Conservation (phyloP, 2,329 filamentous ascomycete genomes). For the Cladosporium sp. region DNA sequence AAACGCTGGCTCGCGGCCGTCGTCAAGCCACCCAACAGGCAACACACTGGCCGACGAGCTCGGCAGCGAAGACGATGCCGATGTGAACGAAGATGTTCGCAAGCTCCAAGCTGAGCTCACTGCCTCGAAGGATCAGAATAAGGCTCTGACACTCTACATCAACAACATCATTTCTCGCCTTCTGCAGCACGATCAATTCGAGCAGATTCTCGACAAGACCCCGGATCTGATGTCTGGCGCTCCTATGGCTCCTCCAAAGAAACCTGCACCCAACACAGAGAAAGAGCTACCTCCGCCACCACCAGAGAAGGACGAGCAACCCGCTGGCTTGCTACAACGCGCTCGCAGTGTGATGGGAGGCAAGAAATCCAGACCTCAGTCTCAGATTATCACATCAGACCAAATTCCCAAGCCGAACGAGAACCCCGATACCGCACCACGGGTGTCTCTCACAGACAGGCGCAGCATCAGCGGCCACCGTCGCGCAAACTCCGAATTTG, state of each 20-base stretch:
- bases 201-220: constrained; percentile 85
- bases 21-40: constrained; percentile 39
- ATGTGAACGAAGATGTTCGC: constrained; percentile 61
- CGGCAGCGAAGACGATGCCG: constrained; percentile 61
- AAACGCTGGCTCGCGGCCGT: constrained; percentile 56
- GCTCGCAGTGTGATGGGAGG: constrained; percentile 60
- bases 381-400: constrained; percentile 33
- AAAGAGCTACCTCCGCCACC: constrained; percentile 75
- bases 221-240: constrained; percentile 47
- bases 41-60: constrained; percentile 86
- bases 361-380: constrained; percentile 37
- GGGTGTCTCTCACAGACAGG: constrained; percentile 67
- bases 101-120: constrained; percentile 77
- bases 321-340: constrained; percentile 54
- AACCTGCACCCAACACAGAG: constrained; percentile 55
- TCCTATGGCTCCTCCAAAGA: constrained; percentile 1
- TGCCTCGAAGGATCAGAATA: constrained; percentile 87
- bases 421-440: constrained; percentile 73
- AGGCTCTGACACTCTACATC: constrained; percentile 94
- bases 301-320: constrained; percentile 46
- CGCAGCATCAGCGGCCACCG: constrained; percentile 46
- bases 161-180: constrained; percentile 98
- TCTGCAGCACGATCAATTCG: constrained; percentile 90
- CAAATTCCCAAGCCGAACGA: constrained; percentile 37
- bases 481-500: constrained; percentile 47